Percentiles rank a stretch among this genome's conserved stretches.
Evolutionary conservation across 2,329 filamentous ascomycete species (phyloP).

Genomic region (Talaromyces funiculosus): DNA sequence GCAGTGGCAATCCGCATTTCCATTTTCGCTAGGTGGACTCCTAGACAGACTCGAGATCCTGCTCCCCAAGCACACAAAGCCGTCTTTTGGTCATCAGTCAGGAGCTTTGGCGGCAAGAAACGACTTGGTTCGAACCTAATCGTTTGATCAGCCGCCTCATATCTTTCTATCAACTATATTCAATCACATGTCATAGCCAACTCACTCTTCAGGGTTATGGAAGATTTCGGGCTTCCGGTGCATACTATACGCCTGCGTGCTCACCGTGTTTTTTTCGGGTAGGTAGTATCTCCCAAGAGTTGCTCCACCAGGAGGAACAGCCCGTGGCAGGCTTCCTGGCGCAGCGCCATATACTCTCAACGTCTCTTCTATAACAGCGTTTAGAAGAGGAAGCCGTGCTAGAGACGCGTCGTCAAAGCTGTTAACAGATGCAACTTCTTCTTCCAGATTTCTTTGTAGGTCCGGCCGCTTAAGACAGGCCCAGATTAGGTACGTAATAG

Average conservation of each 20-base stretch:
- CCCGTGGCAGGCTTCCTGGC: slow-evolving; percentile 50
- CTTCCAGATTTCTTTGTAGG: slow-evolving; percentile 34
- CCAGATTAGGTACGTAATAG: slow-evolving; percentile 47
- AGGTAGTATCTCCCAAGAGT: slow-evolving; percentile 36
- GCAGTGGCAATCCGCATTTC: no score
- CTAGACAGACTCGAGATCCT: no score
- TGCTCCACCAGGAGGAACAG: slow-evolving; percentile 43
- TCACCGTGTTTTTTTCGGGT: slow-evolving; percentile 49
- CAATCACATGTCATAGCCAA: no score
- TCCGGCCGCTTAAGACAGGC: slow-evolving; percentile 18
- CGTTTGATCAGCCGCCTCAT: no score
- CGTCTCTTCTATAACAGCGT: slow-evolving; percentile 55
- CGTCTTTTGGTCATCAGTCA: no score
- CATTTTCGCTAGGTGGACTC: no score
- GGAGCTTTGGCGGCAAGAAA: no score
- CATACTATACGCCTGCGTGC: slow-evolving; percentile 48
- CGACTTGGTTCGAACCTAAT: no score
- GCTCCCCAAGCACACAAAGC: no score
- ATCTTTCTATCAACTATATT: no score
- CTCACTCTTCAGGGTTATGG: neutral
- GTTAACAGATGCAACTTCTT: slow-evolving; percentile 27
- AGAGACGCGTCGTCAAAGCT: slow-evolving; percentile 3
- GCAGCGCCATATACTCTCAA: slow-evolving; percentile 54
- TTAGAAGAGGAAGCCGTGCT: slow-evolving; percentile 45
- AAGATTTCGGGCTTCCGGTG: slow-evolving; percentile 45